Evolutionary conservation across 805 yeast genomes (phyloP).

Genomic region (Spathaspora gorwiae): DNA sequence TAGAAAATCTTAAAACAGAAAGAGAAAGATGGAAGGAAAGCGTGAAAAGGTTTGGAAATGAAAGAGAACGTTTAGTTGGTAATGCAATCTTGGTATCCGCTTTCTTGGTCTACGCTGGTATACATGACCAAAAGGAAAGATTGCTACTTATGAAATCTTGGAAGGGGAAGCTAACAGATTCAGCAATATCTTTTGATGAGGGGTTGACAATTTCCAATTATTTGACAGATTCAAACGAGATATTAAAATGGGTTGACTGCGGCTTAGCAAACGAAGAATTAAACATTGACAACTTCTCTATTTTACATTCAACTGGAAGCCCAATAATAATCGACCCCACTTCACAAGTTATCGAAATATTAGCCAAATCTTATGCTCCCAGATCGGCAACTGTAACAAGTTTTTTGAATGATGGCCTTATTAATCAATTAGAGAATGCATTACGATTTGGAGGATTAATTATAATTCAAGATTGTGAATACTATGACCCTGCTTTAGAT

Average conservation of each 20-base stretch:
- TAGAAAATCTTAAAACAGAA: conserved; percentile 64
- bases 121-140: conserved; percentile 47
- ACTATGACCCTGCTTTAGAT: conserved; percentile 68
- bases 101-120: conserved; percentile 57
- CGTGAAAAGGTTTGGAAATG: conserved; percentile 45
- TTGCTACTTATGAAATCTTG: conserved; percentile 27
- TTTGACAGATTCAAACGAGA: conserved; percentile 37
- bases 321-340: conserved; percentile 77
- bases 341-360: conserved; percentile 38
- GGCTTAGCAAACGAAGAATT: conserved; percentile 59
- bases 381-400: conserved; percentile 53
- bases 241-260: conserved; percentile 46
- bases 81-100: conserved; percentile 63
- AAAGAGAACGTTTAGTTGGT: conserved; percentile 53
- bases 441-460: conserved; percentile 77
- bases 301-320: conserved; percentile 37
- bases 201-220: conserved; percentile 30
- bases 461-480: conserved; percentile 74
- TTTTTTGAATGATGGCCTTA: conserved; percentile 63
- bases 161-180: conserved; percentile 27
- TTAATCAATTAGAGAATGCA: conserved; percentile 71
- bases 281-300: conserved; percentile 58
- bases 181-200: conserved; percentile 33
- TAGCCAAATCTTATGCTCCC: conserved; percentile 26
- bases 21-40: conserved; percentile 69